Base-by-base conservation (phyloP, 2,329 filamentous ascomycete genomes). In the Ceratocystis cubensis region DNA sequence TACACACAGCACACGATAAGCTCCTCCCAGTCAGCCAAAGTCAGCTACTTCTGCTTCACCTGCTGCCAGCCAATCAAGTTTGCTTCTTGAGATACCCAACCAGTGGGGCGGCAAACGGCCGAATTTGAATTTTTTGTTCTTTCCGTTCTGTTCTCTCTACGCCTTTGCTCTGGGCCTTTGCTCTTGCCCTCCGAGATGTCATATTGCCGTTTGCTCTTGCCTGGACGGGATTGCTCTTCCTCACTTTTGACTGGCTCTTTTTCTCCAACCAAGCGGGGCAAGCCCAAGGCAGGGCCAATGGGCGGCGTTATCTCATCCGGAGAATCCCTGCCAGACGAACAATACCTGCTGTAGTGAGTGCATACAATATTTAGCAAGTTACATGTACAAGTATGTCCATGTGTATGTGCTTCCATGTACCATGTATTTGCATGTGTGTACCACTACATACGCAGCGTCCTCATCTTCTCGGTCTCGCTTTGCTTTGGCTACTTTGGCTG, bases 261-360 rank as follows among this genome's bases (percentile, higher is more conserved):
- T 41, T 41, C 37, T 41, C 37, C 37, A 41, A 41, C 13, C 10
- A 25, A 53, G 48, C 48, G 48, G 48, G 48, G 48, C 48, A 15
- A 13, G 17, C 17, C 20, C 46, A 48, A n/a, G 8, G 20, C 48
- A 4, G 10, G 20, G 48, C 48, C 48, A 53, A 53, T 53, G 20
- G 13, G 10, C 48, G 15, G 48, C 20, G n/a, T 25, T 53, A 25
- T 53, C 48, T 53, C 48, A 15, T 53, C 20, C 20, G 20, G 20
- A 53, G 48, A 53, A 53, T 53, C 48, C 48, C 48, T 53, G 22
- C 48, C 17, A 53, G 48, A 53, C 48, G 20, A 53, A 53, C 48
- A 25, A 53, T 28, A 15, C n/a, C n/a, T 50, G n/a, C 33, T 50
- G 46, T n/a, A 25, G 48, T 53, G 48, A 53, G 22, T 53, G 48